Base-by-base conservation (phyloP, 768 basidiomycete species). In the Auricularia cornea region DNA sequence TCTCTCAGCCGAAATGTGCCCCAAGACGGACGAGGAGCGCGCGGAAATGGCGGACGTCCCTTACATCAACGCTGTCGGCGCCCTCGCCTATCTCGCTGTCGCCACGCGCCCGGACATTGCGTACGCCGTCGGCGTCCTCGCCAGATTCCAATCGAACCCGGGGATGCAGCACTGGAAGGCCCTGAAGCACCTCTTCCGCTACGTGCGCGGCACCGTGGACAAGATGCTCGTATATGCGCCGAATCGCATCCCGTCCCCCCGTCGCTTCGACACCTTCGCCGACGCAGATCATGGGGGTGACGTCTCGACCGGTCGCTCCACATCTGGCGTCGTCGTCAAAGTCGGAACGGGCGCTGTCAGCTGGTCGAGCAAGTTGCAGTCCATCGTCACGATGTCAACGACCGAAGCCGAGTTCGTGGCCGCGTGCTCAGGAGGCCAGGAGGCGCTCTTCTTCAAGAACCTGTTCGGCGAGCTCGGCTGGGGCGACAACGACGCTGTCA, bases 361-460 rank as follows among this genome's bases (percentile, higher is more conserved):
- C n/a, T 62, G 61, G 61, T 38, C 57, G 11, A 60, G 59, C 18
- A 63, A 60, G 32, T 20, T 23, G 14, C 63, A 63, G 33, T 38
- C 63, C 4, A 38, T 60, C 8, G 35, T 60, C 23, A 41, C 59
- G 18, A 16, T 51, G 20, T 63, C 63, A 6, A 38, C 63, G 8
- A 38, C 32, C 20, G 63, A 63, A 33, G 63, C 63, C n/a, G 63
- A 63, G 60, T 63, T 23, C 63, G 44, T 48, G 74, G 41, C 63
- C 18, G 60, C 63, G 51, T 32, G 41, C 28, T 40, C 38, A n/a
- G 69, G 69, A 3, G 61, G 65, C 1, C 44, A 65, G 40, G 68
- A 73, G 61, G 65, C 65, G 1, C 44, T 71, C 16, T 75, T 70
- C 69, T 71, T n/a, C 62, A 65, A 1, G 54, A 32, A 2, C 60